Base-by-base conservation (phyloP, 257 asterid species). In the Solanum corneliomulleri region DNA sequence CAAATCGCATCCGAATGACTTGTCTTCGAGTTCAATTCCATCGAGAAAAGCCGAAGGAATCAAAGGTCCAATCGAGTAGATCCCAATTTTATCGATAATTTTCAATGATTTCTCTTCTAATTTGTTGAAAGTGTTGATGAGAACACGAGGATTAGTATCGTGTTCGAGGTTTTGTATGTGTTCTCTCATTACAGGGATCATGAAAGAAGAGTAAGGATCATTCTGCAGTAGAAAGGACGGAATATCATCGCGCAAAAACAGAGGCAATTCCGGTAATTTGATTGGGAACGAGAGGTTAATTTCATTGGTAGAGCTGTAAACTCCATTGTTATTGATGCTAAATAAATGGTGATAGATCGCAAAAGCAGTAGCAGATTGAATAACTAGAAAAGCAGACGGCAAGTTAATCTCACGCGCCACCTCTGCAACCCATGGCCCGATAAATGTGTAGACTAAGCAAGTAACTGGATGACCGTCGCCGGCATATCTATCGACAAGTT, bases 331-430 rank as follows among this genome's bases (percentile, higher is more conserved):
- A 18, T 68, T 89, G 7, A 94, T 96, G n/a, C 93, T 86, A 89
- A 95, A 94, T 29, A 92, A 93, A 64, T 88, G 74, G 83, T 93
- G 92, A 88, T 96, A 95, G 6, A 93, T 75, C 29, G 41, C 88
- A 12, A 95, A 35, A 7, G 93, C 91, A 52, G 95, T 82, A 25
- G 99, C 97, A 0, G 96, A 95, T 70, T 95, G 97, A 84, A 93
- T 92, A 94, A 95, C 93, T 21, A 94, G 94, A 4, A 96, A 91
- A 1, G 95, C 93, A 62, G 91, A 44, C 1, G 94, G 96, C 60
- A 94, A 7, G 87, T 89, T 88, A 62, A 69, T 42, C 16, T 92
- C 93, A 71, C 92, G 94, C 23, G 98, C 95, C 86, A 93, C 92
- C 76, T 62, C 89, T 0, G 92, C 77, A 1, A 87, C 97, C 98